Percentiles rank a stretch among this genome's conserved stretches.
These are phyloP conservation scores for Crithidia acanthocephali DNA, from an alignment of 208 protist genomes.

Conservation along the genomic window DNA sequence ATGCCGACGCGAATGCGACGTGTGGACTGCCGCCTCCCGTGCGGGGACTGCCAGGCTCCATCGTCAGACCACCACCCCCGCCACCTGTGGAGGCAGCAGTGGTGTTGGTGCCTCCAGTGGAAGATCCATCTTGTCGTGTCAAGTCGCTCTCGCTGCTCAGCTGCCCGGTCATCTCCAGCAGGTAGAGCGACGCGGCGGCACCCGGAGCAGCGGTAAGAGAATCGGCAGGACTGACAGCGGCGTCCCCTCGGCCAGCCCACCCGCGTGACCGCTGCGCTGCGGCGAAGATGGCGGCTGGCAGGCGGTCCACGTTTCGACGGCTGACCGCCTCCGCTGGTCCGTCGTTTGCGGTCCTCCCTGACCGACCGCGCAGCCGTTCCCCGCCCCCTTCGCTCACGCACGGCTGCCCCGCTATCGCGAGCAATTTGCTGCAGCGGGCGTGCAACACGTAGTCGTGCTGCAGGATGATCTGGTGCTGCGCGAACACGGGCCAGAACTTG, in stretches of 20 bases:
- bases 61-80: too few species aligned
- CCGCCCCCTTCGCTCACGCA: too few species aligned
- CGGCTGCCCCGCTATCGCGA: neutral
- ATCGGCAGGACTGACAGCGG: slow-evolving; percentile 7
- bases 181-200: slow-evolving; percentile 15
- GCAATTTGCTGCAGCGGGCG: slow-evolving; percentile 11
- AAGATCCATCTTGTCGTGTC: neutral
- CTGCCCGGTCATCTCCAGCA: slow-evolving; percentile 22
- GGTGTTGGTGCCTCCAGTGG: neutral
- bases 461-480: neutral
- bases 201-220: slow-evolving; percentile 14
- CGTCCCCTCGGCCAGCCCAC: neutral
- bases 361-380: too few species aligned
- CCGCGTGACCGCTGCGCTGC: neutral
- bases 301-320: neutral
- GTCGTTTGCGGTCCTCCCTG: too few species aligned
- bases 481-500: neutral
- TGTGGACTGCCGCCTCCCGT: too few species aligned
- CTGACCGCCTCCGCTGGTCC: too few species aligned
- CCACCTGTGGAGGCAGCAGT: too few species aligned
- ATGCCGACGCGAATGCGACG: too few species aligned
- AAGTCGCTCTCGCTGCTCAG: slow-evolving; percentile 3
- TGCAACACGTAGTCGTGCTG: slow-evolving; percentile 17
- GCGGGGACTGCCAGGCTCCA: too few species aligned
- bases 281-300: neutral